Base-by-base conservation (phyloP, 331 rosid species). In the Pyrus hybrid region DNA sequence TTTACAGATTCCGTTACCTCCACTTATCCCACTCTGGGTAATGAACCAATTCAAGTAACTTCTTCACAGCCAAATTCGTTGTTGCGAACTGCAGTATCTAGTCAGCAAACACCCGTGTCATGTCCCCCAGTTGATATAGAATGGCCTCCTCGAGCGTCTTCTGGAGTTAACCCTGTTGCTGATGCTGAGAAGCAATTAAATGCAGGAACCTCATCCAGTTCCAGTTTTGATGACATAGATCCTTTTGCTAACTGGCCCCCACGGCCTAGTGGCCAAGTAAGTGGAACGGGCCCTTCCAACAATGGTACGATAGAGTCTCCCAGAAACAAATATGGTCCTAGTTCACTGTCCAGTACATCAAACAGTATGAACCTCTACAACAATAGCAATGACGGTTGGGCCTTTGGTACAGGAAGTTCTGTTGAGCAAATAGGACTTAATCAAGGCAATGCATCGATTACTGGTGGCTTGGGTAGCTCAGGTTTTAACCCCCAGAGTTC, bases 231-330 rank as follows among this genome's bases (percentile, higher is more conserved):
- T 64, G 84, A 85, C 63, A 78, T 76, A 63, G 99, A 95, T 85
- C 97, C 97, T 72, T 95, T 92, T 64, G 93, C 98, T 17, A 84
- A 95, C 78, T 95, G 99, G 99, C 97, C 99, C 56, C 98, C 96
- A 11, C 91, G 85, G 53, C 77, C 96, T 72, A 84, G 90, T 83
- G 93, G 88, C 85, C 82, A 85, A 21, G 56, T 75, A 43, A 80
- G 84, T 71, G 85, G 83, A 69, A 67, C 84, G 68, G 89, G 88
- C 80, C 63, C 75, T 64, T 71, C 91, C 58, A 92, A 73, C 83
- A 94, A 83, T 81, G 96, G 97, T 70, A 17, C 67, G 49, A 47
- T 45, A 35, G 93, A 90, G 78, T 69, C 66, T 21, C 71, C 91
- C 21, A 37, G 63, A 3, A 86, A 80, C 80, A 84, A 80, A 78